phyloP scores from a whole-genome alignment of 768 basidiomycete species.

The Leccinellum albellum region DNA sequence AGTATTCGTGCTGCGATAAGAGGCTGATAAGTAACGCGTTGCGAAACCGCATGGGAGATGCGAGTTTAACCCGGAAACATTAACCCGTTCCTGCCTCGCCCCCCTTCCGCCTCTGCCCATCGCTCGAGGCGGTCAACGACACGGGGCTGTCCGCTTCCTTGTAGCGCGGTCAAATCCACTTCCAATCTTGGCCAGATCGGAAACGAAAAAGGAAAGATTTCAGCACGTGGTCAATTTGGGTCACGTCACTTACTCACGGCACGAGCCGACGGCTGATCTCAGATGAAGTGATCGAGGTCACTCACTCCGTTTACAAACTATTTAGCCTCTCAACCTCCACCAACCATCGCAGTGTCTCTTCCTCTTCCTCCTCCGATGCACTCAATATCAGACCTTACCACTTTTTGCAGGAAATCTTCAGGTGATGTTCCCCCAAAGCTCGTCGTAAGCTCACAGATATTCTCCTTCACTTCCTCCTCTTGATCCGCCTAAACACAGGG shows the following conservation, averaged over 20 bases:
- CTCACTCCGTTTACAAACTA: constrained; percentile 11
- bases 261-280: constrained; percentile 26
- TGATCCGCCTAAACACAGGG: constrained; percentile 46
- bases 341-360: constrained; percentile 10
- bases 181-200: neutral
- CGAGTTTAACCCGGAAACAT: neutral
- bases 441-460: constrained; percentile 54
- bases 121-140: neutral
- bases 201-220: constrained; percentile 4
- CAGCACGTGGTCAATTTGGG: constrained; percentile 15
- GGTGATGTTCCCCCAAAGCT: constrained; percentile 88
- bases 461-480: neutral
- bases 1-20: constrained; percentile 19
- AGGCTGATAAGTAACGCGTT: constrained; percentile 15
- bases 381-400: constrained; percentile 87
- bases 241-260: constrained; percentile 20
- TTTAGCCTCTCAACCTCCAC: constrained; percentile 13
- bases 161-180: neutral
- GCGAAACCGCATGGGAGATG: neutral
- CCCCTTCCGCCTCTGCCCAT: neutral
- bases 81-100: neutral
- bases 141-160: too few species aligned
- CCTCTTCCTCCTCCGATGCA: constrained; percentile 43
- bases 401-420: constrained; percentile 74
- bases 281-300: constrained; percentile 21